Percentiles rank a stretch among this genome's conserved stretches.
phyloP scores from a whole-genome alignment of 2,329 filamentous ascomycete species.

The Tolypocladium pustulatum region DNA sequence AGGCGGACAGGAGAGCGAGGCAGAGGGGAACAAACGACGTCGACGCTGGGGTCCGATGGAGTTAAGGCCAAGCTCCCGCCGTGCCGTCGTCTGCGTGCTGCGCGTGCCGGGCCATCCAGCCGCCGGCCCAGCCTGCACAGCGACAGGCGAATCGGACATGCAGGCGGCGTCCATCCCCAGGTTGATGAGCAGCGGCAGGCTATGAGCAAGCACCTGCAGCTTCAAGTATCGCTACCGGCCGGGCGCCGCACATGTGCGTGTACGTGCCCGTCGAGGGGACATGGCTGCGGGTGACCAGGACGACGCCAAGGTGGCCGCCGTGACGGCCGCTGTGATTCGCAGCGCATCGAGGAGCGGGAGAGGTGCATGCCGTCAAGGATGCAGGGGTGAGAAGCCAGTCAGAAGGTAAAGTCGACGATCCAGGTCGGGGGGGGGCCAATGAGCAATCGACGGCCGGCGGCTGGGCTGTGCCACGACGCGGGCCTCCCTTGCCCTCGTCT shows the following conservation, averaged over 20 bases:
- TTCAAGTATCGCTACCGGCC: not conserved
- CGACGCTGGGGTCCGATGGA: not conserved
- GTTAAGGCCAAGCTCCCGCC: not conserved
- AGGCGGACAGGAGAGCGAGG: not conserved
- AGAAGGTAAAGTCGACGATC: not conserved
- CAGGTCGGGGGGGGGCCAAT: not conserved
- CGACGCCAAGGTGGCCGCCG: not conserved
- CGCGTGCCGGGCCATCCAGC: not conserved
- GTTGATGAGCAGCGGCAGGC: not conserved
- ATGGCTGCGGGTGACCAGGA: not conserved
- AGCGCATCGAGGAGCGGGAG: not conserved
- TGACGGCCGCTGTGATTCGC: not conserved
- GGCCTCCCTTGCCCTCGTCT: not conserved
- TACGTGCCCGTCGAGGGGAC: not conserved
- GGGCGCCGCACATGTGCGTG: not conserved
- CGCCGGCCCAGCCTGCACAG: not conserved
- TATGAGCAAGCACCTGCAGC: not conserved
- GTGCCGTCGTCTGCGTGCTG: not conserved
- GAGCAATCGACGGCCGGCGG: not conserved
- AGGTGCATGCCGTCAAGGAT: not conserved
- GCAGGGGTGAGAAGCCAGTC: not conserved
- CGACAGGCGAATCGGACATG: not conserved
- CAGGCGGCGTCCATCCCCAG: not conserved
- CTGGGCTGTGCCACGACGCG: not conserved
- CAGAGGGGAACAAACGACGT: not conserved